Conservation (phyloP, 2,329 filamentous ascomycete species). For the Exophiala bonariae region DNA sequence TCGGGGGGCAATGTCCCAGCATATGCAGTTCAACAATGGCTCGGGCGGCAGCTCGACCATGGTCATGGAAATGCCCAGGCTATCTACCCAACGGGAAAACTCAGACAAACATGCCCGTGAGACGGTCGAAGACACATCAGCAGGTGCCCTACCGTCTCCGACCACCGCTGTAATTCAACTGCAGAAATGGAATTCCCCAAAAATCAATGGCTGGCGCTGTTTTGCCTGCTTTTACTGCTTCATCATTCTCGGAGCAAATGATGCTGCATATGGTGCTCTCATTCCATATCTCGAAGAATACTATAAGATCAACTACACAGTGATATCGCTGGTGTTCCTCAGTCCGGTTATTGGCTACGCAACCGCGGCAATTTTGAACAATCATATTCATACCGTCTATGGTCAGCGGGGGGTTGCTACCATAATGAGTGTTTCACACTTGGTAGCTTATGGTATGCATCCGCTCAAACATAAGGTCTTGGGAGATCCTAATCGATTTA, state of each 20-base stretch:
- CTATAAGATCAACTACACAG: conserved; percentile 44
- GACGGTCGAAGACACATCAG: conserved; percentile 10
- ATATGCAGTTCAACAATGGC: conserved; percentile 7
- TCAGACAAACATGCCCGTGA: conserved; percentile 1
- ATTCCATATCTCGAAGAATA: conserved; percentile 41
- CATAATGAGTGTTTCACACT: conserved; percentile 61
- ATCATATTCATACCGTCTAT: conserved; percentile 40
- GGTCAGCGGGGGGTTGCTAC: conserved; percentile 73
- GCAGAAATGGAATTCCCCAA: conserved; percentile 65
- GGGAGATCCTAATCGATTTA: conserved; percentile 31
- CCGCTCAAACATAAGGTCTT: no score
- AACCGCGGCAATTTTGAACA: conserved; percentile 44
- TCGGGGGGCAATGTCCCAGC: background rate
- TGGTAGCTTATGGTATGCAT: conserved; percentile 57
- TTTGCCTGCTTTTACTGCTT: conserved; percentile 61
- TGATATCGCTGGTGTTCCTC: conserved; percentile 51
- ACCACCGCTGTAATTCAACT: conserved; percentile 43
- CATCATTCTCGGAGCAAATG: conserved; percentile 56
- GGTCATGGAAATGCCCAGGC: conserved; percentile 15
- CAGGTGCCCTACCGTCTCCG: conserved; percentile 43
- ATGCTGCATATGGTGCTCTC: conserved; percentile 56
- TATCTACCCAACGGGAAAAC: background rate
- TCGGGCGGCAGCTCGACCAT: conserved; percentile 13
- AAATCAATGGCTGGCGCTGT: conserved; percentile 59
- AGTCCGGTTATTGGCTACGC: conserved; percentile 49